Conservation (phyloP, 192 early-diverging fungal species). For the Umbelopsis isabellina region DNA sequence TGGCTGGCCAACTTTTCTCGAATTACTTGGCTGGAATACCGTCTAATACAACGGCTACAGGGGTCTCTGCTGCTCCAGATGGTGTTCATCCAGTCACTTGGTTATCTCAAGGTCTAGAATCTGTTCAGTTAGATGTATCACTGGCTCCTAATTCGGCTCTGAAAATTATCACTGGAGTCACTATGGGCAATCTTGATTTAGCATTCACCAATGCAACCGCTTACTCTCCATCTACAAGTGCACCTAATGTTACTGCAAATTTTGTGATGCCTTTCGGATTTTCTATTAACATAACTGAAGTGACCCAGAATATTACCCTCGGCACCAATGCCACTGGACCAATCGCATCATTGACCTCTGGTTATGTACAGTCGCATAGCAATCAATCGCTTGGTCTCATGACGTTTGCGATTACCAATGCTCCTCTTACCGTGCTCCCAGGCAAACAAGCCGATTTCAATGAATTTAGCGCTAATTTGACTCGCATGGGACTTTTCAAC, state of each 20-base stretch:
- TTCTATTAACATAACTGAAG: conserved; percentile 54
- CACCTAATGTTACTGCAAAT: conserved; percentile 50
- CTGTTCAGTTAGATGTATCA: conserved; percentile 54
- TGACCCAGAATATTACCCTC: conserved; percentile 56
- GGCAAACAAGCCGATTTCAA: conserved; percentile 55
- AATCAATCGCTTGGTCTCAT: conserved; percentile 46
- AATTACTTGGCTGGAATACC: conserved; percentile 52
- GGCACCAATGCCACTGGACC: conserved; percentile 24
- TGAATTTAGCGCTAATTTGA: conserved; percentile 54
- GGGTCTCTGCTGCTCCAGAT: conserved; percentile 55
- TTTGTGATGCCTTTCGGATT: conserved; percentile 69
- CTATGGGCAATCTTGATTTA: conserved; percentile 56
- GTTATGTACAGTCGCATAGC: conserved; percentile 39
- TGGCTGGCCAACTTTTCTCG: conserved; percentile 54
- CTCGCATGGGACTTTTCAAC: conserved; percentile 38
- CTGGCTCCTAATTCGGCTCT: conserved; percentile 44
- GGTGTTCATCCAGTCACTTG: conserved; percentile 51
- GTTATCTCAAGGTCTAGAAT: conserved; percentile 52
- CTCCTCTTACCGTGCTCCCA: conserved; percentile 44
- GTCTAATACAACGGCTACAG: conserved; percentile 51
- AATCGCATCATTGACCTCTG: conserved; percentile 38
- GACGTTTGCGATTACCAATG: conserved; percentile 51
- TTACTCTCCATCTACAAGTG: conserved; percentile 52
- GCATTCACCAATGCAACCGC: conserved; percentile 48
- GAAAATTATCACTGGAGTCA: conserved; percentile 55